These are phyloP conservation scores for Papilionanthe hybrid DNA, from an alignment of 116 monocot species.

Conservation along the genomic window DNA sequence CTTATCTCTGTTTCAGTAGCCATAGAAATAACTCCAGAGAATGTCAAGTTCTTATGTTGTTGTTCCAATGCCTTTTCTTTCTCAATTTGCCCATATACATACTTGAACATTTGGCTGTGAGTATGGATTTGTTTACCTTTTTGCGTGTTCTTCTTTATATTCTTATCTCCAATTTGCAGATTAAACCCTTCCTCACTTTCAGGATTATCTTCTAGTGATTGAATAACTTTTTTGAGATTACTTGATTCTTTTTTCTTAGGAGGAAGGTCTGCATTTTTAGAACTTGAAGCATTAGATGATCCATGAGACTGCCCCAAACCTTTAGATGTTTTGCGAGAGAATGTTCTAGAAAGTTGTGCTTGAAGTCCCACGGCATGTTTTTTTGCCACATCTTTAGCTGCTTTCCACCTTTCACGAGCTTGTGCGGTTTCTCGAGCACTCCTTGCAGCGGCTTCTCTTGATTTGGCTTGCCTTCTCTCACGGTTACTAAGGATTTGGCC, in stretches of 20 bases:
- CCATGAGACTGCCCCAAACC: constrained; percentile 14
- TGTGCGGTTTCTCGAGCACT: constrained; percentile 83
- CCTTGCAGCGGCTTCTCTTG: constrained; percentile 86
- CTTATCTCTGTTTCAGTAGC: constrained; percentile 65
- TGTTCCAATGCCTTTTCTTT: constrained; percentile 84
- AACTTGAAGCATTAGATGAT: constrained; percentile 16
- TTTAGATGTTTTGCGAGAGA: constrained; percentile 68
- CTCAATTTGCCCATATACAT: constrained; percentile 97
- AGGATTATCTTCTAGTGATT: constrained; percentile 66
- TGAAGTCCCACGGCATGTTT: constrained; percentile 70
- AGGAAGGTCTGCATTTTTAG: background rate
- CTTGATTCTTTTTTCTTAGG: constrained; percentile 52
- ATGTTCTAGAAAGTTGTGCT: constrained; percentile 68
- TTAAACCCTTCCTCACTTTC: constrained; percentile 75
- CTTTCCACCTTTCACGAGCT: constrained; percentile 90
- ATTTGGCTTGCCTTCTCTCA: constrained; percentile 83
- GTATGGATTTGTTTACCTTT: constrained; percentile 80
- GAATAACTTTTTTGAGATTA: constrained; percentile 62
- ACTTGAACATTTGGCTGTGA: constrained; percentile 90
- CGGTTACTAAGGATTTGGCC: constrained; percentile 75
- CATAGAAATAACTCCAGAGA: constrained; percentile 93
- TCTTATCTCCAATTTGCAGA: constrained; percentile 75
- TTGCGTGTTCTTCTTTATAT: constrained; percentile 62
- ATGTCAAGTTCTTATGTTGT: constrained; percentile 79
- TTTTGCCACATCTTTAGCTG: constrained; percentile 87